Evolutionary conservation across 83 land plant genomes (phyloP), one percentile per base, ranked within the genome.

Genomic region (Picea engelmannii): DNA sequence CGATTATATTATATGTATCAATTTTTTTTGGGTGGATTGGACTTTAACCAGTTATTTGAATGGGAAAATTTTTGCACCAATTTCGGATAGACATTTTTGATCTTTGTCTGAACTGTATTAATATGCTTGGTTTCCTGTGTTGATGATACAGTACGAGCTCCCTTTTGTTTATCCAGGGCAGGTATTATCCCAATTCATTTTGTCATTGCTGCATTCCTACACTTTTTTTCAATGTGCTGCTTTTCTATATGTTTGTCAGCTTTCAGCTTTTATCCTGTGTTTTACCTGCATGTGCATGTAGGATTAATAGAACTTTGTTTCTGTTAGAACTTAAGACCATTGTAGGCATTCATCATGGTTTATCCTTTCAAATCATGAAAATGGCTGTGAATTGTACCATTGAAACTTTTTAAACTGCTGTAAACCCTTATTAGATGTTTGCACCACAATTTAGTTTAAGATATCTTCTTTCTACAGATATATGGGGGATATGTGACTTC

Each of bases 101-200:
- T 27, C 23, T 63, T 80, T 62, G 8, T 79, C 18, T 73, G 78
- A 70, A 75, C 23, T 25, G 55, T 63, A 52, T 60, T 80, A 17
- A 31, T 21, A 17, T 21, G 25, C n/a, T 61, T 47, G 16, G n/a
- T 84, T 13, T 80, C n/a, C 47, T 62, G 27, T 71, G 38, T 55
- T 81, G 27, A 47, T 74, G 42, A 13, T 89, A 90, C 96, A 97
- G 99, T 91, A 92, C 81, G 99, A 98, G 88, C 97, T 98, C 90
- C 99, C 99, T 52, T 96, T 93, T 59, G 84, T 96, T 47, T 98
- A 98, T 83, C 99, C 99, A n/a, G 99, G 97, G 79, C 99, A 96
- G 88, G 99, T 96, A 86, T 82, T 78, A 13, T 60, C 65, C 21
- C 4, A n/a, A 25, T 59, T 76, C 52, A 25, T 73, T 17, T 52